These are phyloP conservation scores for Carex arenaria DNA, from an alignment of 202 grass and related monocot genomes.

Conservation along the genomic window DNA sequence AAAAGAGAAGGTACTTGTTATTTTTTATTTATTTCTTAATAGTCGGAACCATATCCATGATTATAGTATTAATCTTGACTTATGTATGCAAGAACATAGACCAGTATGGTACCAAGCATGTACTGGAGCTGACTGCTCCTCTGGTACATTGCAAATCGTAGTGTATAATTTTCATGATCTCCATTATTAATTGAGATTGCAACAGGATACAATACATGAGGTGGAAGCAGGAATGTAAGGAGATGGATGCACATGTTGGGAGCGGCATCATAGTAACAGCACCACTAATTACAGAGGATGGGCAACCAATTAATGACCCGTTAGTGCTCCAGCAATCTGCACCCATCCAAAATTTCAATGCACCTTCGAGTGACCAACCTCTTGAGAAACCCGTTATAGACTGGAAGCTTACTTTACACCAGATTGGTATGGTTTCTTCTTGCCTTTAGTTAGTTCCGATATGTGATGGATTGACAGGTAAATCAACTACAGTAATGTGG, in stretches of 20 bases:
- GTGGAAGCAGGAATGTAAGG: constrained; percentile 86
- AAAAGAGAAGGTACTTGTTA: constrained; percentile 59
- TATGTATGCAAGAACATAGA: background rate
- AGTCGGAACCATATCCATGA: background rate
- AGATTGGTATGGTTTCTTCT: constrained; percentile 56
- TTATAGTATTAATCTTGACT: background rate
- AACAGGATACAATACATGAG: constrained; percentile 71
- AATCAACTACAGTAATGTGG: background rate
- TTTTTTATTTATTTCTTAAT: background rate
- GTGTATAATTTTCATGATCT: background rate
- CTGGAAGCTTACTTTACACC: constrained; percentile 92
- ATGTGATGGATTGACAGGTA: background rate
- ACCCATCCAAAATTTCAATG: constrained; percentile 22
- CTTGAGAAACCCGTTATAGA: constrained; percentile 59
- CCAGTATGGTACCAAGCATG: background rate
- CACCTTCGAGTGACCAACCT: constrained; percentile 20
- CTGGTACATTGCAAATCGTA: background rate
- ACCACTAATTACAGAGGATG: constrained; percentile 77
- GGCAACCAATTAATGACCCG: constrained; percentile 65
- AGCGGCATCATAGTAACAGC: constrained; percentile 77
- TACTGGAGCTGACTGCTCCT: background rate
- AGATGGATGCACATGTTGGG: constrained; percentile 83
- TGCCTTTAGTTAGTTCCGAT: background rate
- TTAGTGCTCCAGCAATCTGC: constrained; percentile 79
- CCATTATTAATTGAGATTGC: background rate